Percentiles rank a stretch among this genome's conserved stretches.
phyloP scores from a whole-genome alignment of 768 basidiomycete genomes.

The Mycena indigotica region DNA sequence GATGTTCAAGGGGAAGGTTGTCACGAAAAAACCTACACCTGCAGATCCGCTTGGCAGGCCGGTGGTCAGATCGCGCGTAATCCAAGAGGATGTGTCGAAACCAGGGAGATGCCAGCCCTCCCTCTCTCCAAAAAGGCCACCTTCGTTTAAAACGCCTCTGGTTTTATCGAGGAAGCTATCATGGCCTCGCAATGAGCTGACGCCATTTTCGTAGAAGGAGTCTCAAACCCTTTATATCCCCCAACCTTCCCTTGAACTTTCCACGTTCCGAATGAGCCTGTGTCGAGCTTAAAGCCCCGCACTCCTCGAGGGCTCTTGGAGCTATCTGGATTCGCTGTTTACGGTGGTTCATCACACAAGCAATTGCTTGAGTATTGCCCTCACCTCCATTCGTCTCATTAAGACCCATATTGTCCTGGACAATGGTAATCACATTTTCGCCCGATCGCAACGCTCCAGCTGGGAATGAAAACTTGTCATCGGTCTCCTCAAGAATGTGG shows the following conservation, averaged over 20 bases:
- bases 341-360: neutral
- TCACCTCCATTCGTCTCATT: slow-evolving; percentile 58
- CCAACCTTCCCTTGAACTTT: slow-evolving; percentile 77
- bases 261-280: slow-evolving; percentile 63
- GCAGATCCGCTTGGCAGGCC: slow-evolving; percentile 61
- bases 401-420: slow-evolving; percentile 84
- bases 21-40: slow-evolving; percentile 82
- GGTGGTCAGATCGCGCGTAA: slow-evolving; percentile 52
- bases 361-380: slow-evolving; percentile 21
- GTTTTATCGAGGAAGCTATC: slow-evolving; percentile 72
- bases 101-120: slow-evolving; percentile 78
- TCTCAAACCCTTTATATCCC: slow-evolving; percentile 60
- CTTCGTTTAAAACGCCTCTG: slow-evolving; percentile 71
- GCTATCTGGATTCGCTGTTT: slow-evolving; percentile 33
- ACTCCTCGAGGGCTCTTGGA: slow-evolving; percentile 79
- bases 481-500: slow-evolving; percentile 64
- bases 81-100: slow-evolving; percentile 67
- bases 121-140: slow-evolving; percentile 69
- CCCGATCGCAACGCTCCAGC: slow-evolving; percentile 50
- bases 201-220: too few species aligned
- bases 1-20: slow-evolving; percentile 66
- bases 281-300: slow-evolving; percentile 71
- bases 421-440: slow-evolving; percentile 78
- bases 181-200: neutral
- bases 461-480: slow-evolving; percentile 68